Evolutionary conservation across 2,329 filamentous ascomycete species (phyloP).

Genomic region (Claviceps sp.): DNA sequence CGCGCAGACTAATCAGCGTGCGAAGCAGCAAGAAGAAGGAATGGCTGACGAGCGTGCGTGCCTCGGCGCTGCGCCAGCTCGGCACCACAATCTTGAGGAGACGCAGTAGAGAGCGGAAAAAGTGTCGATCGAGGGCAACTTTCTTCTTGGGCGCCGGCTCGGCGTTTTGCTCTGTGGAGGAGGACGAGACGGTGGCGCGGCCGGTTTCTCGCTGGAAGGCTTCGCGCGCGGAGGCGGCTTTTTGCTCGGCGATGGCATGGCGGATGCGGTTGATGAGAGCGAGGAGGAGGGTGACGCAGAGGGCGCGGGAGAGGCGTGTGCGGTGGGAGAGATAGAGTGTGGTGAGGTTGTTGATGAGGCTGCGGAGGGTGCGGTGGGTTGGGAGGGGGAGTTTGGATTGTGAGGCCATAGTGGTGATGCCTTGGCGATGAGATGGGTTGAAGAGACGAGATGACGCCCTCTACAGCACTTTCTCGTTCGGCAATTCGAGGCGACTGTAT

Average conservation of each 20-base stretch:
- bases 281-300: conserved; percentile 72
- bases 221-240: conserved; percentile 62
- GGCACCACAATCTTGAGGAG: conserved; percentile 81
- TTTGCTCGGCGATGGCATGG: conserved; percentile 85
- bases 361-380: conserved; percentile 50
- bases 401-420: conserved; percentile 44
- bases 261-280: conserved; percentile 78
- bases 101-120: conserved; percentile 59
- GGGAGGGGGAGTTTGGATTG: conserved; percentile 58
- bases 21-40: conserved; percentile 83
- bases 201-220: conserved; percentile 38
- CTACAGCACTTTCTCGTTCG: too few relatives aligned
- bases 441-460: too few relatives aligned
- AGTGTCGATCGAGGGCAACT: conserved; percentile 83
- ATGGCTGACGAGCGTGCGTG: conserved; percentile 75
- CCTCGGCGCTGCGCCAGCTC: conserved; percentile 78
- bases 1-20: conserved; percentile 87
- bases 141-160: conserved; percentile 48
- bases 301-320: conserved; percentile 65
- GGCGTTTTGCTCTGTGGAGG: conserved; percentile 25
- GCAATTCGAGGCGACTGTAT: too few relatives aligned
- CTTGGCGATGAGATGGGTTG: too few relatives aligned
- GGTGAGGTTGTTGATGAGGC: conserved; percentile 52
- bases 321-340: conserved; percentile 66
- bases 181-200: conserved; percentile 34